Evolutionary conservation across 176 grass and related monocot genomes (phyloP), one percentile per base, ranked within the genome.

Genomic region (Areca catechu): DNA sequence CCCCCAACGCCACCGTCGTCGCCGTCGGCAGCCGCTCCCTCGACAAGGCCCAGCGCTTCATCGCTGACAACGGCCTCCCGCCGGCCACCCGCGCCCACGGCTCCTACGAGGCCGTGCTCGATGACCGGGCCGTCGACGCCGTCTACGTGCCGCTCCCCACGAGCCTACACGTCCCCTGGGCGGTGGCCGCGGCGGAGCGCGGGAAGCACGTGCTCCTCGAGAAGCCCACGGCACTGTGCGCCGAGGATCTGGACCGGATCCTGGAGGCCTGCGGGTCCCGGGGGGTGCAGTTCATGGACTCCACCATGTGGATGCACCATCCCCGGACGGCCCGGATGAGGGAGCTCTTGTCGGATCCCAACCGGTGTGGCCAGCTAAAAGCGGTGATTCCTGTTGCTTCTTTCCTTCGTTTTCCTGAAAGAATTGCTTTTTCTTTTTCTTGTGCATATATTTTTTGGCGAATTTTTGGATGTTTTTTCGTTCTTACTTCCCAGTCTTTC

Each of bases 231-330:
- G 90, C 90, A 59, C 63, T 84, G 5, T 84, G 73, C 71, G 71
- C 81, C 25, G 82, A 74, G 16, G 86, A 95, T 4, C 80, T 95
- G 28, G 83, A 81, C 25, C 64, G 53, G 49, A 88, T 93, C 54
- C 83, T 88, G 49, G 74, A 68, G 19, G 74, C 89, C 17, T 93
- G 89, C 53, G 54, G 92, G 7, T 68, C 49, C 23, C 14, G 54
- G 3, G 71, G 72, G 2, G 78, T 97, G 53, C 83, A 88, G 69
- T 88, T 97, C 67, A 97, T 97, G 83, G 86, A 97, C 67, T 70
- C 72, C 60, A 91, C 92, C 16, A 91, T 97, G 92, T 96, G 92
- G 92, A 75, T 97, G 80, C 92, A 97, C 65, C 50, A 97, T 58
- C 92, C 86, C 4, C 71, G 92, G 23, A 91, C 92, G 1, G 75